Base-by-base conservation (phyloP, 2,329 filamentous ascomycete species). In the Colletotrichum plurivorum region DNA sequence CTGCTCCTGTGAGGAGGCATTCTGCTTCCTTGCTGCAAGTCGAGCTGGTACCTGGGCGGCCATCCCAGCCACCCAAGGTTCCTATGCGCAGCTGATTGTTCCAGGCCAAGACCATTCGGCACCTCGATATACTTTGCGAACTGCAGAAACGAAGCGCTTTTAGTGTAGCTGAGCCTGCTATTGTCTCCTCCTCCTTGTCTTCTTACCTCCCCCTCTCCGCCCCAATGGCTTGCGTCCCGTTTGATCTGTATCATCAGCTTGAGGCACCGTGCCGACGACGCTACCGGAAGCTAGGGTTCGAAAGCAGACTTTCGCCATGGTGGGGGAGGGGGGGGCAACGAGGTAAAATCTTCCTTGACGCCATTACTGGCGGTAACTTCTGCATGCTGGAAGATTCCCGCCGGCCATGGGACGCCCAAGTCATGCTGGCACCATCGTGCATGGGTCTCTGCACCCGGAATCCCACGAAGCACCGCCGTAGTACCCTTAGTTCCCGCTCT, bases 371-470 rank as follows among this genome's bases (percentile, higher is more conserved):
- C 31, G 18, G 22, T 45, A 22, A 12, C 51, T 57, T 48, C 45
- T 22, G 7, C 25, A 25, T 43, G 43, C n/a, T 25, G 41, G 48
- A 41, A 31, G 53, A 51, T 41, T 52, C 10, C 13, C 22, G 39
- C 27, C 22, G 39, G 53, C 27, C 27, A 20, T 31, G 39, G 43
- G 43, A 49, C 55, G 43, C 62, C 39, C 48, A 66, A 43, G 60
- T 39, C 54, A 57, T 60, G 36, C 43, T 52, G 10, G 43, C 54
- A 9, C 51, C 36, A 16, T 22, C 51, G 52, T 46, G 36, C 49
- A 66, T 60, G 54, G 45, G 62, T 69, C 61, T 66, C 31, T 65
- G 55, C 46, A 46, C 54, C 55, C 54, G 12, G n/a, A 43, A 55
- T 66, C 61, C 55, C 49, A 60, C 55, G 66, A 53, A 65, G 61